phyloP scores from a whole-genome alignment of 2,329 filamentous ascomycete species.

The Alternaria sp. region DNA sequence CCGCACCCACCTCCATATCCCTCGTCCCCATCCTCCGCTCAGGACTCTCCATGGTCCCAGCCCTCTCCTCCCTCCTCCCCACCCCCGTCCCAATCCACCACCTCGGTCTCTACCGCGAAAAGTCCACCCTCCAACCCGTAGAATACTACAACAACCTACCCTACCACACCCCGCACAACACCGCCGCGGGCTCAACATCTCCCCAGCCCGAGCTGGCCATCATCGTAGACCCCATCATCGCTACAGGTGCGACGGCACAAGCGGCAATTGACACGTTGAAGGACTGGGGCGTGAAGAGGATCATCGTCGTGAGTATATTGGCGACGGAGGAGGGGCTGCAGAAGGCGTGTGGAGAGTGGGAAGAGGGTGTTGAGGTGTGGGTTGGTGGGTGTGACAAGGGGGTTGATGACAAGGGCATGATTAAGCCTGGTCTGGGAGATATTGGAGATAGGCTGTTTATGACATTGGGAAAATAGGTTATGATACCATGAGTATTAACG shows the following conservation, averaged over 20 bases:
- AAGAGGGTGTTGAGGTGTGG: conserved; percentile 80
- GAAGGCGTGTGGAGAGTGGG: conserved; percentile 79
- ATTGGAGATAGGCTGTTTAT: conserved; percentile 89
- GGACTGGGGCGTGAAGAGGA: conserved; percentile 88
- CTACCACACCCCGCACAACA: conserved; percentile 64
- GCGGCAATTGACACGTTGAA: conserved; percentile 88
- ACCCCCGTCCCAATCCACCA: conserved; percentile 84
- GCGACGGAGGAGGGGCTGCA: conserved; percentile 75
- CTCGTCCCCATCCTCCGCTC: conserved; percentile 93
- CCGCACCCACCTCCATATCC: conserved; percentile 72
- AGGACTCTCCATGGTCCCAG: conserved; percentile 89
- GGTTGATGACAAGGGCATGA: conserved; percentile 83
- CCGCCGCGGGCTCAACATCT: conserved; percentile 29
- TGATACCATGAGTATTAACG: neutral
- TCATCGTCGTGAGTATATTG: conserved; percentile 79
- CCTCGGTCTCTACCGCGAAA: conserved; percentile 92
- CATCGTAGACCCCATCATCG: conserved; percentile 90
- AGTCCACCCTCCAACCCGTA: conserved; percentile 83
- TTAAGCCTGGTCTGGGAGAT: conserved; percentile 88
- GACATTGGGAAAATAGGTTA: conserved; percentile 77
- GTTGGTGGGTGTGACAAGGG: conserved; percentile 79
- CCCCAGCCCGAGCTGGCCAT: conserved; percentile 72
- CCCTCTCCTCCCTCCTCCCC: conserved; percentile 84
- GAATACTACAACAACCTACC: conserved; percentile 99
- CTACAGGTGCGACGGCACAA: conserved; percentile 87